Conservation (phyloP, 2,329 filamentous ascomycete species). For the Zymoseptoria pseudotritici region DNA sequence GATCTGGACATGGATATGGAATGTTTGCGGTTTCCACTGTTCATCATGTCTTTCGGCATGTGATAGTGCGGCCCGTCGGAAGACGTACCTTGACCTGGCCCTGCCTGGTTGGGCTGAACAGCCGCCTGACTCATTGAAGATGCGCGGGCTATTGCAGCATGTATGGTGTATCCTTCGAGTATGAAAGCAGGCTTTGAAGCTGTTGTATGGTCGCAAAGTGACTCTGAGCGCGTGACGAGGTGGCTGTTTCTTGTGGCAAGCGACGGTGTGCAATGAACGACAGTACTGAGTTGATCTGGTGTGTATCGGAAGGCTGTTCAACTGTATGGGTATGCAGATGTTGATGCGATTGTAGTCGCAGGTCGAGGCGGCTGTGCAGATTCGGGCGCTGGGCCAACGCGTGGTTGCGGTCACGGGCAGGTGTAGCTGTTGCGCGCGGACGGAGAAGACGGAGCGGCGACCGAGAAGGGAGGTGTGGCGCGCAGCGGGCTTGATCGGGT, state of each 20-base stretch:
- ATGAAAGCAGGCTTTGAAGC: background rate
- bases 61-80: conserved; percentile 3
- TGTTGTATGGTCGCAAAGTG: background rate
- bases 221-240: background rate
- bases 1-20: background rate
- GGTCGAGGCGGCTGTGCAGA: background rate
- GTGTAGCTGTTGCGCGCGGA: background rate
- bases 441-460: background rate
- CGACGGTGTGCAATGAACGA: background rate
- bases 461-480: background rate
- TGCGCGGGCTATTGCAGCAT: conserved; percentile 14
- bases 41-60: conserved; percentile 2
- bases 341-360: background rate
- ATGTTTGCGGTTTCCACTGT: background rate
- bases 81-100: conserved; percentile 19
- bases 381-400: background rate
- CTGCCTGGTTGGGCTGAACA: conserved; percentile 18
- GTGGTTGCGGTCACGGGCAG: background rate
- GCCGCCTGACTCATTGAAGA: conserved; percentile 23
- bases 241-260: conserved; percentile 1
- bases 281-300: background rate
- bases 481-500: background rate
- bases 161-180: conserved; percentile 3
- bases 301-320: background rate
- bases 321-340: background rate